A percentile compares a stretch with the other conserved stretches of the same genome.
Evolutionary conservation across 2,329 filamentous ascomycete genomes (phyloP).

Genomic region (Scedosporium boydii): DNA sequence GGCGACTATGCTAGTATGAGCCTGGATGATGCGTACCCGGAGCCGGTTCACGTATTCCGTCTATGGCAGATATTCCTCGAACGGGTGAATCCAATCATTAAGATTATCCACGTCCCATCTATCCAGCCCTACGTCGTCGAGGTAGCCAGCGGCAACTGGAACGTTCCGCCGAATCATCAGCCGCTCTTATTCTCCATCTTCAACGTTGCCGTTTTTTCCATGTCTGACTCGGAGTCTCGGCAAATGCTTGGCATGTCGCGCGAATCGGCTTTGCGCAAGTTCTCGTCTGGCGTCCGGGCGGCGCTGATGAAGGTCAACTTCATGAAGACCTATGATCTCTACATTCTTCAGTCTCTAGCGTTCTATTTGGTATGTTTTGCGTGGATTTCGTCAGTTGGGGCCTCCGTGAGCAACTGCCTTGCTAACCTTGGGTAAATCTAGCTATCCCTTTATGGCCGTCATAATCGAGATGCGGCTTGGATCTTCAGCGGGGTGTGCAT

Average conservation of each 20-base stretch:
- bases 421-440: constrained; percentile 17
- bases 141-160: constrained; percentile 45
- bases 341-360: constrained; percentile 48
- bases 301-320: constrained; percentile 46
- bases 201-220: constrained; percentile 45
- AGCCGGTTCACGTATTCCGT: constrained; percentile 55
- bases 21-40: constrained; percentile 49
- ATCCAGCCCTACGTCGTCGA: constrained; percentile 57
- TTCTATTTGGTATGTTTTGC: constrained; percentile 39
- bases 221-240: constrained; percentile 45
- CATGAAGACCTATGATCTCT: constrained; percentile 46
- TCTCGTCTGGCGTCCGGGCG: constrained; percentile 39
- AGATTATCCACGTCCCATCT: constrained; percentile 62
- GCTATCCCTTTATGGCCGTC: constrained; percentile 47
- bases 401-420: background rate
- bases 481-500: constrained; percentile 51
- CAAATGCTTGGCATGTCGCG: constrained; percentile 40
- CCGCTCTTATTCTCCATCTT: constrained; percentile 59
- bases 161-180: constrained; percentile 48
- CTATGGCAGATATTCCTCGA: constrained; percentile 70
- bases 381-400: background rate
- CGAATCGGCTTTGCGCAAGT: constrained; percentile 40
- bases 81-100: constrained; percentile 65
- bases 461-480: constrained; percentile 51
- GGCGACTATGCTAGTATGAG: constrained; percentile 28